Percentiles rank a stretch among this genome's conserved stretches.
Evolutionary conservation across 2,329 filamentous ascomycete species (phyloP).

Genomic region (Penicillium crustosum): DNA sequence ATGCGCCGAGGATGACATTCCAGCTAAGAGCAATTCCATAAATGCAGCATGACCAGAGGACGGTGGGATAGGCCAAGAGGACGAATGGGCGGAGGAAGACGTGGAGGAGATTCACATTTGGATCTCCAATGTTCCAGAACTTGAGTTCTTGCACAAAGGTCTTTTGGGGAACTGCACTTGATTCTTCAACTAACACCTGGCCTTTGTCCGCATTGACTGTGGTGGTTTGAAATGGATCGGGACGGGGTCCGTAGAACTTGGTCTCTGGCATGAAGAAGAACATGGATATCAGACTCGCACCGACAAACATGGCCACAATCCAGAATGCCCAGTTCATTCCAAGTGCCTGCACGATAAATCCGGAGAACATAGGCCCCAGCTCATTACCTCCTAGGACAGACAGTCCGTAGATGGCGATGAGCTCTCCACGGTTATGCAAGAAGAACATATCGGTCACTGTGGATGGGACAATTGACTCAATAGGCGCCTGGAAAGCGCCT

Average conservation of each 20-base stretch:
- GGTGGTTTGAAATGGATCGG: slow-evolving; percentile 9
- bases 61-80: slow-evolving; percentile 26
- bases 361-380: slow-evolving; percentile 27
- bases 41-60: slow-evolving; percentile 27
- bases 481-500: slow-evolving; percentile 24
- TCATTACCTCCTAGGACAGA: slow-evolving; percentile 29
- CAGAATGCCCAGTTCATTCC: slow-evolving; percentile 21
- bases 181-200: slow-evolving; percentile 9
- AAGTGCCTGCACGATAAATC: slow-evolving; percentile 23
- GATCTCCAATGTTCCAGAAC: slow-evolving; percentile 17
- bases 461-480: slow-evolving; percentile 26
- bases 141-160: slow-evolving; percentile 13
- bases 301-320: slow-evolving; percentile 23
- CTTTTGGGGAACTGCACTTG: slow-evolving; percentile 1
- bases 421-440: slow-evolving; percentile 22
- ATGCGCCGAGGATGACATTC: slow-evolving; percentile 31
- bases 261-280: slow-evolving; percentile 31
- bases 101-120: slow-evolving; percentile 23
- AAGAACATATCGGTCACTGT: slow-evolving; percentile 24
- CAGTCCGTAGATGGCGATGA: slow-evolving; percentile 20
- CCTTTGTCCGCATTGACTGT: slow-evolving; percentile 8
- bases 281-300: slow-evolving; percentile 19
- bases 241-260: slow-evolving; percentile 23
- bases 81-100: slow-evolving; percentile 22
- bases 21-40: slow-evolving; percentile 29